Percentiles rank a stretch among this genome's conserved stretches.
Conservation (phyloP, 2,329 filamentous ascomycete genomes). For the Nigrospora sphaerica region DNA sequence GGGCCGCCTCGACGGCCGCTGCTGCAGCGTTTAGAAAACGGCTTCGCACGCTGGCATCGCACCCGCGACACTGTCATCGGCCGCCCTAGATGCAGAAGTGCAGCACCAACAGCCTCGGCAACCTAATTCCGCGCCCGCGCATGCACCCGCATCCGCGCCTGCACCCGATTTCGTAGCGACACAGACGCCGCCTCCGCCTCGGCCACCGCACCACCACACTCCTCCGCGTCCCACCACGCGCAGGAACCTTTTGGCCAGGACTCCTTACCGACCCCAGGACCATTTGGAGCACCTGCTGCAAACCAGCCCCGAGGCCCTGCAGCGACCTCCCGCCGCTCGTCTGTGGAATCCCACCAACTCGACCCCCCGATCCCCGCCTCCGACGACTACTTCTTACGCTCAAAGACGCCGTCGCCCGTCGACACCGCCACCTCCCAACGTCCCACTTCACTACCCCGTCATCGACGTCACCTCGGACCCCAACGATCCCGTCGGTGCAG, state of each 20-base stretch:
- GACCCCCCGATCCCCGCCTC: slow-evolving; percentile 34
- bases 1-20: slow-evolving; percentile 17
- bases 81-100: slow-evolving; percentile 18
- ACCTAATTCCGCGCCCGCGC: background rate
- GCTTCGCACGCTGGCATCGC: slow-evolving; percentile 21
- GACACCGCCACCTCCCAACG: slow-evolving; percentile 43
- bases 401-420: slow-evolving; percentile 40
- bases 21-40: slow-evolving; percentile 17
- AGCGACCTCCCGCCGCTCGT: slow-evolving; percentile 37
- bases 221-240: slow-evolving; percentile 9
- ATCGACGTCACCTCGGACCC: slow-evolving; percentile 29
- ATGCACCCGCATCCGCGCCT: slow-evolving; percentile 1
- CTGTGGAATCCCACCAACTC: slow-evolving; percentile 58
- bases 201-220: slow-evolving; percentile 3
- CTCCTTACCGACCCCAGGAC: slow-evolving; percentile 6
- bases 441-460: slow-evolving; percentile 40
- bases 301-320: slow-evolving; percentile 11
- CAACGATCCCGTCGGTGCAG: slow-evolving; percentile 28
- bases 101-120: background rate
- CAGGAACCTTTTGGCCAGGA: slow-evolving; percentile 14
- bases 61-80: slow-evolving; percentile 14
- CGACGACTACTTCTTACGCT: slow-evolving; percentile 9
- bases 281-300: too few relatives aligned
- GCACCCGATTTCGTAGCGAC: background rate
- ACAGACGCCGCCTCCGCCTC: slow-evolving; percentile 2